Conservation (phyloP, 495 filamentous ascomycete species). For the Podospora didyma region DNA sequence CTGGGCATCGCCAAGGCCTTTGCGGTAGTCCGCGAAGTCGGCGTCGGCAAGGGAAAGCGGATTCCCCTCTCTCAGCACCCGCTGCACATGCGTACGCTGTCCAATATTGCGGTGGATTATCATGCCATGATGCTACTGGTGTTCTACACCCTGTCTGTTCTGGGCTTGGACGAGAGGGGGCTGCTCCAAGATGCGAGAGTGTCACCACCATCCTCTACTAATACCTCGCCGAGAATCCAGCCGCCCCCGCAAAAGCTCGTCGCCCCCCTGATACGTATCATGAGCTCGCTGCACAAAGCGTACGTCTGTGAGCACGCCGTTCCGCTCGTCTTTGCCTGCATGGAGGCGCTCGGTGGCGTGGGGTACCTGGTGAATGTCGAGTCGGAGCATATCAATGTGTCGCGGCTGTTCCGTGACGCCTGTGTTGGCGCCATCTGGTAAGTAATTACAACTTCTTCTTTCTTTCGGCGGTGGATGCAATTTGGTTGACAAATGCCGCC, state of each 20-base stretch:
- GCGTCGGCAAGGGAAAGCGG: conserved; percentile 35
- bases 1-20: conserved; percentile 59
- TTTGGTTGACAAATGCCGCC: too few relatives aligned
- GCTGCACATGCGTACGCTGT: conserved; percentile 59
- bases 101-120: conserved; percentile 44
- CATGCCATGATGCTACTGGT: conserved; percentile 55
- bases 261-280: conserved; percentile 51
- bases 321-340: conserved; percentile 56
- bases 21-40: conserved; percentile 35
- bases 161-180: conserved; percentile 23
- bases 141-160: conserved; percentile 56
- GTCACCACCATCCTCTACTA: not conserved
- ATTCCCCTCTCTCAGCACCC: conserved; percentile 49
- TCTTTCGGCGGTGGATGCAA: too few relatives aligned
- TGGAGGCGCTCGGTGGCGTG: conserved; percentile 71
- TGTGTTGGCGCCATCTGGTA: conserved; percentile 61
- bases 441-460: conserved; percentile 19
- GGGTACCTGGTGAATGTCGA: conserved; percentile 64
- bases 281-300: conserved; percentile 66
- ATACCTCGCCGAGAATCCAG: not conserved
- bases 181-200: too few relatives aligned
- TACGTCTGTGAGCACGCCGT: conserved; percentile 50
- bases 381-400: conserved; percentile 59
- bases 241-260: conserved; percentile 7
- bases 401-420: conserved; percentile 61